phyloP scores from a whole-genome alignment of 2,329 filamentous ascomycete species.

The Botrytis elliptica region DNA sequence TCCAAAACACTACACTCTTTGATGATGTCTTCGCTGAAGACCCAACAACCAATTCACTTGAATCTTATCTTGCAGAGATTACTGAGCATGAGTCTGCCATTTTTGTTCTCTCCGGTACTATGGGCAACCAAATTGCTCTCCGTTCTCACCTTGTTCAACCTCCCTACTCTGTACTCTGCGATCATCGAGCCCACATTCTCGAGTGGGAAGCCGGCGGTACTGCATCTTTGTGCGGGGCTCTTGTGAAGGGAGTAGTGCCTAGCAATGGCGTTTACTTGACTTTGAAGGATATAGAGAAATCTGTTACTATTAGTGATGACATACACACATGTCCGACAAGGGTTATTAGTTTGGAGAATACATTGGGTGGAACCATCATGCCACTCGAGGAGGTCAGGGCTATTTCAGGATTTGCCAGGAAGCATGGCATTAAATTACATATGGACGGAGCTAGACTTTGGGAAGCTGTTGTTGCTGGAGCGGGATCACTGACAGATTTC shows the following conservation, averaged over 20 bases:
- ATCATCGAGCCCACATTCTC: constrained; percentile 75
- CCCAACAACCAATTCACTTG: constrained; percentile 71
- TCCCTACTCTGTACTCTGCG: constrained; percentile 77
- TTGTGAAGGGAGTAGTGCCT: constrained; percentile 65
- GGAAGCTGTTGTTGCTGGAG: constrained; percentile 73
- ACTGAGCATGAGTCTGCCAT: constrained; percentile 74
- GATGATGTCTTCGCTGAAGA: constrained; percentile 88
- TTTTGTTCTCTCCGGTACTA: constrained; percentile 85
- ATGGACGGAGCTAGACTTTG: constrained; percentile 78
- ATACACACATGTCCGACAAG: constrained; percentile 78
- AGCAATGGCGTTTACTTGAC: constrained; percentile 65
- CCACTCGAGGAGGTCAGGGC: constrained; percentile 68
- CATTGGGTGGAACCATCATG: constrained; percentile 74
- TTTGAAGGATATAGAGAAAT: constrained; percentile 62
- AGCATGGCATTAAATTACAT: constrained; percentile 67
- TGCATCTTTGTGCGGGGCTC: constrained; percentile 67
- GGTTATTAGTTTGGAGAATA: constrained; percentile 84
- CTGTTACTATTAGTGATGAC: constrained; percentile 64
- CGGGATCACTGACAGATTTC: constrained; percentile 65
- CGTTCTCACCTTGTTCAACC: constrained; percentile 75
- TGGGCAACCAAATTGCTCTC: constrained; percentile 88
- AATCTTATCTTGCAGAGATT: constrained; percentile 69
- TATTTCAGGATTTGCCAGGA: constrained; percentile 68
- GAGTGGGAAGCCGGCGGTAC: constrained; percentile 66
- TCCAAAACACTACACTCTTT: constrained; percentile 69